Conservation (phyloP, 495 filamentous ascomycete genomes). For the Xeromyces bisporus region DNA sequence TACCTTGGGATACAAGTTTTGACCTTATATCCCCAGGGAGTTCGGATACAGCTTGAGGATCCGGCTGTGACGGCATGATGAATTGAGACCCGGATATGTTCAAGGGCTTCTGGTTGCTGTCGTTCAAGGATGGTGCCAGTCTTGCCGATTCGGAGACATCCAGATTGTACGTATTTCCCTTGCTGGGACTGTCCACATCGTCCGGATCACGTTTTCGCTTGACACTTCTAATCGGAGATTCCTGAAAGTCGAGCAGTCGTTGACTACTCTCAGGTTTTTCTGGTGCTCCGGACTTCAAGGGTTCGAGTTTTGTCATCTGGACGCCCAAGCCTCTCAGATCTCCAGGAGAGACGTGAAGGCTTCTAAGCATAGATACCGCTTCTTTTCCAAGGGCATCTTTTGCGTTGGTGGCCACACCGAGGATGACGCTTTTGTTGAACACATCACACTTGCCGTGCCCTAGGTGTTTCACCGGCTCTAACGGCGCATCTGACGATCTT, state of each 20-base stretch:
- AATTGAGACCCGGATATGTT: slow-evolving; percentile 79
- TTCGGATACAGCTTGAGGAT: slow-evolving; percentile 58
- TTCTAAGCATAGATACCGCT: slow-evolving; percentile 62
- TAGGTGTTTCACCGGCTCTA: slow-evolving; percentile 86
- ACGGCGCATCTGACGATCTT: slow-evolving; percentile 65
- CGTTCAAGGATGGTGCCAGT: slow-evolving; percentile 27
- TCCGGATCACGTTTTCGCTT: slow-evolving; percentile 28
- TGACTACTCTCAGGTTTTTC: slow-evolving; percentile 41
- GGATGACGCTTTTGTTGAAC: slow-evolving; percentile 67
- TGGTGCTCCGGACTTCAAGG: slow-evolving; percentile 35
- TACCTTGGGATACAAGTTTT: slow-evolving; percentile 41
- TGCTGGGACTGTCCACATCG: slow-evolving; percentile 49
- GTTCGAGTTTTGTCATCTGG: slow-evolving; percentile 83
- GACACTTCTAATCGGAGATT: slow-evolving; percentile 16
- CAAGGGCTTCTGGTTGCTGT: slow-evolving; percentile 44
- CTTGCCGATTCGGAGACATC: slow-evolving; percentile 29
- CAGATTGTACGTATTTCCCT: slow-evolving; percentile 23
- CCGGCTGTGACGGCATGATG: slow-evolving; percentile 63
- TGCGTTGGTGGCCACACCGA: slow-evolving; percentile 69
- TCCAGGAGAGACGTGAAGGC: slow-evolving; percentile 72
- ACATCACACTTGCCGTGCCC: slow-evolving; percentile 91
- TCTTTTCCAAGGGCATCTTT: slow-evolving; percentile 56
- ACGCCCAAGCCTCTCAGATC: slow-evolving; percentile 81
- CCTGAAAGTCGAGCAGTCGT: slow-evolving; percentile 41
- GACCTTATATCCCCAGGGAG: slow-evolving; percentile 64